Evolutionary conservation across 257 asterid species (phyloP).

Genomic region (Lantana camara): DNA sequence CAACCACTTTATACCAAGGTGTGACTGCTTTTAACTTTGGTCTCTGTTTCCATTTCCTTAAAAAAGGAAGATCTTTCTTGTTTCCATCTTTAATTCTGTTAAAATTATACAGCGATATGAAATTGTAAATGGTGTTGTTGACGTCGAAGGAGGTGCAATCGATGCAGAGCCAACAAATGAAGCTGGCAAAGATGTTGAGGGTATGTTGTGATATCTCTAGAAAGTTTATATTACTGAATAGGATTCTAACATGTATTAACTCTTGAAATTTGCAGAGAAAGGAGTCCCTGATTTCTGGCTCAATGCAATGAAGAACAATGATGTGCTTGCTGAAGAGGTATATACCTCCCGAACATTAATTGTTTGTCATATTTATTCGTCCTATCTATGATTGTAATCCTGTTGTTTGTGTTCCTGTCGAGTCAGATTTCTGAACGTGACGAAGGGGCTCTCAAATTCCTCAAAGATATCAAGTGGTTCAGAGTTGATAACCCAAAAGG

Average conservation of each 20-base stretch:
- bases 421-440: constrained; percentile 74
- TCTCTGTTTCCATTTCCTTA: background rate
- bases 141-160: constrained; percentile 39
- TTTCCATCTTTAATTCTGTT: background rate
- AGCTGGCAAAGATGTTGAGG: constrained; percentile 21
- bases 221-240: background rate
- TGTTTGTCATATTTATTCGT: background rate
- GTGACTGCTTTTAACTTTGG: background rate
- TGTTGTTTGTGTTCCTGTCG: background rate
- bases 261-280: constrained; percentile 42
- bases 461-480: constrained; percentile 74
- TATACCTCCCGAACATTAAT: constrained; percentile 3
- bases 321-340: constrained; percentile 76
- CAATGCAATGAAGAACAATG: constrained; percentile 75
- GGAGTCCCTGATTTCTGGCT: constrained; percentile 93
- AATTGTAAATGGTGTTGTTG: constrained; percentile 58
- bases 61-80: background rate
- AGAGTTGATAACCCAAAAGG: constrained; percentile 74
- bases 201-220: constrained; percentile 19
- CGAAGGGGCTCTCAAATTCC: constrained; percentile 72
- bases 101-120: constrained; percentile 50
- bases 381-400: constrained; percentile 1
- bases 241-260: background rate
- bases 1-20: constrained; percentile 64
- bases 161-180: constrained; percentile 20